These are phyloP conservation scores for Phytophthora foliorum DNA, from an alignment of 352 stramenopile genomes.

Conservation along the genomic window DNA sequence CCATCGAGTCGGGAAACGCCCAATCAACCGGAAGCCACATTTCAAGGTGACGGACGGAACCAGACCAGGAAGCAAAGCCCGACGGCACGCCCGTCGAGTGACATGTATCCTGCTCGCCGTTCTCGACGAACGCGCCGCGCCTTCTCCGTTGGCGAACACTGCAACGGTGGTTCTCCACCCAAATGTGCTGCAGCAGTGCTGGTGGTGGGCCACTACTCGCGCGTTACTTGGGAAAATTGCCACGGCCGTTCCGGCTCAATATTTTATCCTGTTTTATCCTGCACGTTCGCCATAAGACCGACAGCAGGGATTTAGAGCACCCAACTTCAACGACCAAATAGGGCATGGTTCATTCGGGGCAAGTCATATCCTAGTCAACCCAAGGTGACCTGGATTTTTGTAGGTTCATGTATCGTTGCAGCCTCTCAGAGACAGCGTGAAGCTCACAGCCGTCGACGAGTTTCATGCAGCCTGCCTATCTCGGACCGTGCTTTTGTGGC, in stretches of 20 bases:
- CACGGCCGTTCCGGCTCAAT: not conserved
- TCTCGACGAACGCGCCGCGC: constrained; percentile 30
- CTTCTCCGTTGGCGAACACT: constrained; percentile 17
- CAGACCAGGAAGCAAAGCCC: constrained; percentile 94
- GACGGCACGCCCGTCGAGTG: constrained; percentile 93
- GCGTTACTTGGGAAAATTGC: not conserved
- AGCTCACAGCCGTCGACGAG: no score
- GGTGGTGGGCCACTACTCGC: no score
- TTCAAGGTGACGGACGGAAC: constrained; percentile 96
- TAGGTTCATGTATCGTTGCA: no score
- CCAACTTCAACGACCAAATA: no score
- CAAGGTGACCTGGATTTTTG: no score
- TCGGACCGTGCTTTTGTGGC: no score
- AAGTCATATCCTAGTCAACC: no score
- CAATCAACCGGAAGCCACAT: not conserved
- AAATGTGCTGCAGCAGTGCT: not conserved
- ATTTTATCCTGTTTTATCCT: not conserved
- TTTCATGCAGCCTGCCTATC: no score
- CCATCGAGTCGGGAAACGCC: constrained; percentile 50
- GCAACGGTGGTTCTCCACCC: constrained; percentile 9
- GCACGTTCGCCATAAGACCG: not conserved
- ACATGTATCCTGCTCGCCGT: constrained; percentile 31
- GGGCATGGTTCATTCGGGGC: no score
- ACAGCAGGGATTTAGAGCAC: no score
- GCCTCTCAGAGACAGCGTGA: no score